phyloP scores from a whole-genome alignment of 805 yeast genomes.

The Debaryomyces hansenii region DNA sequence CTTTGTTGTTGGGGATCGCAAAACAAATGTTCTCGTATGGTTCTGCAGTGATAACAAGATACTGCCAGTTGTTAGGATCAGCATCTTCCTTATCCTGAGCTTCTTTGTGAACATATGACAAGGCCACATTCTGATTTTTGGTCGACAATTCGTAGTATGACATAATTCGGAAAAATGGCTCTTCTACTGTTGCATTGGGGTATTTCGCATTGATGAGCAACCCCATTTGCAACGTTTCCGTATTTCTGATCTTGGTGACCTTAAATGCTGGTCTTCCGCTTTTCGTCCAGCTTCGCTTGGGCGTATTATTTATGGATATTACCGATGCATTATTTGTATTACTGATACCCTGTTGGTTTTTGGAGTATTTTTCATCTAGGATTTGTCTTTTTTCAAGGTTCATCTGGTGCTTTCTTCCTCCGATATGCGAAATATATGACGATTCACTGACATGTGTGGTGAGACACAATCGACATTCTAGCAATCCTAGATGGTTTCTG shows the following conservation, averaged over 20 bases:
- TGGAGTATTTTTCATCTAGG: conserved; percentile 31
- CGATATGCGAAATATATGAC: conserved; percentile 79
- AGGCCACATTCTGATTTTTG: conserved; percentile 39
- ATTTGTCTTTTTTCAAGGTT: conserved; percentile 61
- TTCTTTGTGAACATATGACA: conserved; percentile 22
- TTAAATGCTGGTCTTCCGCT: conserved; percentile 77
- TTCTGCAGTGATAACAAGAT: conserved; percentile 78
- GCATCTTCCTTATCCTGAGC: conserved; percentile 15
- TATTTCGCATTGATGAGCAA: conserved; percentile 60
- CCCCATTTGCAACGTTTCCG: conserved; percentile 59
- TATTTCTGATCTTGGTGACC: conserved; percentile 67
- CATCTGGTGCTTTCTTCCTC: conserved; percentile 79
- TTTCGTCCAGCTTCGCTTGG: conserved; percentile 50
- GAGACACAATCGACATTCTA: conserved; percentile 82
- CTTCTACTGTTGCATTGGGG: conserved; percentile 47
- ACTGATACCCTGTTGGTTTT: conserved; percentile 12
- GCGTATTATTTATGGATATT: conserved; percentile 36
- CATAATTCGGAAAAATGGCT: conserved; percentile 75
- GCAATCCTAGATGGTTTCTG: conserved; percentile 76
- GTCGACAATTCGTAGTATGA: conserved; percentile 62
- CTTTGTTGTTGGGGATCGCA: conserved; percentile 67
- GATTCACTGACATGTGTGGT: conserved; percentile 81
- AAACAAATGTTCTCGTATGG: conserved; percentile 84
- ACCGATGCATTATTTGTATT: conserved; percentile 7
- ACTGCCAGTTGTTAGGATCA: conserved; percentile 53